These are phyloP conservation scores for Cichorium intybus DNA, from an alignment of 140 eudicot genomes.

Conservation along the genomic window DNA sequence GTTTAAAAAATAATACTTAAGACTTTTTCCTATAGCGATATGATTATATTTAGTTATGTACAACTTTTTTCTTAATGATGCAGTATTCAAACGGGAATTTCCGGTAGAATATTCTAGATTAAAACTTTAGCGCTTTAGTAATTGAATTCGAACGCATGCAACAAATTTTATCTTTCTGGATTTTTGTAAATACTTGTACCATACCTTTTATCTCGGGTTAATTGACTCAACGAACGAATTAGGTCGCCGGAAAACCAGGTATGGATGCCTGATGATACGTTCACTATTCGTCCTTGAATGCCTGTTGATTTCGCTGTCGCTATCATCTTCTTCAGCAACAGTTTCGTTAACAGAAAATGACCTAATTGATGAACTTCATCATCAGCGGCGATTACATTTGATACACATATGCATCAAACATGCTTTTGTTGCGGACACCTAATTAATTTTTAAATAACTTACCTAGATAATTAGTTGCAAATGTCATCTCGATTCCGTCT, in stretches of 20 bases:
- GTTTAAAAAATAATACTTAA: too few species aligned
- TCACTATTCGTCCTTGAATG: slow-evolving; percentile 85
- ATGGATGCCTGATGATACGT: slow-evolving; percentile 85
- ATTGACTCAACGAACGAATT: slow-evolving; percentile 50
- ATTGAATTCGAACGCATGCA: background rate
- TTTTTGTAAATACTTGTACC: background rate
- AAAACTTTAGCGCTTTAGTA: too few species aligned
- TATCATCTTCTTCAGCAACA: slow-evolving; percentile 70
- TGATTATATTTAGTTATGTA: too few species aligned
- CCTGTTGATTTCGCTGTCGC: slow-evolving; percentile 64
- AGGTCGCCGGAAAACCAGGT: slow-evolving; percentile 91
- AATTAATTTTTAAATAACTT: background rate
- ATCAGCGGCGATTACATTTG: background rate
- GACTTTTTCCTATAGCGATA: too few species aligned
- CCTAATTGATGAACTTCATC: slow-evolving; percentile 39
- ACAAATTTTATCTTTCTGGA: background rate
- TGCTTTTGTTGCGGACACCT: background rate
- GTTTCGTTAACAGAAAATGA: slow-evolving; percentile 82
- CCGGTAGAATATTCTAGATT: slow-evolving; percentile 18
- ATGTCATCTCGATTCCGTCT: slow-evolving; percentile 95
- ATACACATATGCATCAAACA: background rate
- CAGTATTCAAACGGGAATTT: background rate
- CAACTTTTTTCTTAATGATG: background rate
- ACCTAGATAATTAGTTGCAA: slow-evolving; percentile 94
- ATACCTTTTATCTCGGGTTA: slow-evolving; percentile 69